Base-by-base conservation (phyloP, 495 filamentous ascomycete genomes). In the Penicillium antarcticum region DNA sequence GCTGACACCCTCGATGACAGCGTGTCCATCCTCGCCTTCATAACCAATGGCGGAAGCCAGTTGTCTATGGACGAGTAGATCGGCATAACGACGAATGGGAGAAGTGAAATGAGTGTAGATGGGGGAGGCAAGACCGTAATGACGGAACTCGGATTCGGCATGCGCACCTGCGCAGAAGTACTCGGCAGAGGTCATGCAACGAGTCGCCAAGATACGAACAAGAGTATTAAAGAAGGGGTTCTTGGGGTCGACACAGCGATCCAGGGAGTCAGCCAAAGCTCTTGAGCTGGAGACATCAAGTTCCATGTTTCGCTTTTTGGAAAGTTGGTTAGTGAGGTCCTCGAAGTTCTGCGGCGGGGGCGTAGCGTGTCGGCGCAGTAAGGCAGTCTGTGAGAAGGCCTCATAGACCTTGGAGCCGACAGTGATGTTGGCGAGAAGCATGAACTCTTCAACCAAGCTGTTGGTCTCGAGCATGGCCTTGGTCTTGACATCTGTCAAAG, bases 101-200 rank as follows among this genome's bases (percentile, higher is more conserved):
- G 88, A 92, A 3, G 94, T 98, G 75, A 98, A 98, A 69, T 97
- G 94, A 1, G 94, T 98, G 75, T 98, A 98, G 63, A 98, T 98
- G 56, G 95, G 90, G 8, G 83, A 88, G 0, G 94, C 94, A 2
- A 98, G 80, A 51, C 94, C 95, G 69, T 98, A 98, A 68, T 98
- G 94, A 29, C 91, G 82, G 81, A 95, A 98, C 56, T 97, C 94
- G 1, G 89, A 83, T 65, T 92, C 91, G 0, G 91, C 82, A 63
- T 96, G 90, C 2, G 91, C 91, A 52, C 94, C 94, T 0, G 91
- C 84, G 71, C 88, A 91, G 73, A 97, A 97, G 76, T 98, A 98
- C 69, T 97, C 95, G 51, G 94, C 94, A 29, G 91, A 92, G 75
- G 95, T 95, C 95, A 98, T 97, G 83, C 94, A 98, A 24, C 94